Conservation (phyloP, 257 asterid genomes). For the Solanum acaule region DNA sequence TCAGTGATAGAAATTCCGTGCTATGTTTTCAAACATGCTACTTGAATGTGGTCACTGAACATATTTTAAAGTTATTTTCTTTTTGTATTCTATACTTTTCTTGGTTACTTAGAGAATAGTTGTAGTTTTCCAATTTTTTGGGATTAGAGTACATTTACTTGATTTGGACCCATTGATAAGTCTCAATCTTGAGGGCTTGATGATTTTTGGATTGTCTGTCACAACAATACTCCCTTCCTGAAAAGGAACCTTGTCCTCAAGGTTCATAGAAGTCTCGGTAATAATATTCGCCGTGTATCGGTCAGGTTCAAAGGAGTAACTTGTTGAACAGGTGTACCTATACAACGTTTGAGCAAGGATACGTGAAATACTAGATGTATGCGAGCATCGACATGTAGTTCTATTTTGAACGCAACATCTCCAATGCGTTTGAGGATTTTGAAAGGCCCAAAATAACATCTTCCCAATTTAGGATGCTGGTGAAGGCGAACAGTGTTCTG, state of each 20-base stretch:
- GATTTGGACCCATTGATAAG: background rate
- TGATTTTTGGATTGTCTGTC: conserved; percentile 11
- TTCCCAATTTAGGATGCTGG: background rate
- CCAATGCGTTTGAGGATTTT: background rate
- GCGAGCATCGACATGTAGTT: background rate
- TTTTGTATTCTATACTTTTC: too few relatives aligned
- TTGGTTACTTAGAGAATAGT: too few relatives aligned
- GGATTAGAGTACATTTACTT: conserved; percentile 2
- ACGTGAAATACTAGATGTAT: background rate
- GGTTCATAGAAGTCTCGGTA: background rate
- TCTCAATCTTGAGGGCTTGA: background rate
- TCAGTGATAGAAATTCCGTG: too few relatives aligned
- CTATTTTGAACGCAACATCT: background rate
- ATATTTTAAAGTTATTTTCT: too few relatives aligned
- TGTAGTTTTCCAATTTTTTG: conserved; percentile 9
- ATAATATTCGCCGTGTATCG: background rate
- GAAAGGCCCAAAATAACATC: background rate
- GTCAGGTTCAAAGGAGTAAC: background rate
- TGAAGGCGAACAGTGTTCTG: background rate
- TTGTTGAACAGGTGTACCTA: background rate
- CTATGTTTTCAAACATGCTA: too few relatives aligned
- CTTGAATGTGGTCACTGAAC: too few relatives aligned
- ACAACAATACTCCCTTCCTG: too few relatives aligned
- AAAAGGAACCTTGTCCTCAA: background rate
- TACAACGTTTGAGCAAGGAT: background rate